Evolutionary conservation across 495 filamentous ascomycete genomes (phyloP).

Genomic region (Hyaloscypha hepaticicola): DNA sequence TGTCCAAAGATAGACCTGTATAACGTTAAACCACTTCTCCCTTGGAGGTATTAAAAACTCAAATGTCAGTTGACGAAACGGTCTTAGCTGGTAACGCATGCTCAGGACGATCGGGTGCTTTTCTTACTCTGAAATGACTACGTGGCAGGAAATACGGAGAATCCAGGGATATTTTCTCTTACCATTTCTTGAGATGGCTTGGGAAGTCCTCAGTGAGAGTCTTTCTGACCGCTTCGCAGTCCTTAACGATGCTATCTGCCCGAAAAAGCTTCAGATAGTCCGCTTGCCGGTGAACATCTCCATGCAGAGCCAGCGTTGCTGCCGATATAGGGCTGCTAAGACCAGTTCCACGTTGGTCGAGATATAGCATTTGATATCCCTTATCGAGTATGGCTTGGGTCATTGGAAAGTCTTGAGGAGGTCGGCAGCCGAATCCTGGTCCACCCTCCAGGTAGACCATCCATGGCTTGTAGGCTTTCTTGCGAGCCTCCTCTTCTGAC

Average conservation of each 20-base stretch:
- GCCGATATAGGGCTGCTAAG: slow-evolving; percentile 77
- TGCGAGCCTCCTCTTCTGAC: slow-evolving; percentile 35
- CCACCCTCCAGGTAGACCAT: slow-evolving; percentile 72
- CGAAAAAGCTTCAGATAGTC: slow-evolving; percentile 83
- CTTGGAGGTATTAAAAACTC: not conserved
- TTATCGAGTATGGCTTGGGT: slow-evolving; percentile 69
- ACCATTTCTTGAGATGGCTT: slow-evolving; percentile 72
- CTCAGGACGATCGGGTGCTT: no score
- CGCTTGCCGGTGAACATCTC: slow-evolving; percentile 63
- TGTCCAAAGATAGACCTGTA: slow-evolving; percentile 68
- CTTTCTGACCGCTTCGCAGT: slow-evolving; percentile 81
- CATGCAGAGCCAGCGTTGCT: slow-evolving; percentile 61
- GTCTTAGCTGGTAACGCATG: no score
- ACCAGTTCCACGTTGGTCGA: slow-evolving; percentile 90
- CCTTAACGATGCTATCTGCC: slow-evolving; percentile 84
- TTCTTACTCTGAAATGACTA: no score
- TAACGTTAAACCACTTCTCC: not conserved
- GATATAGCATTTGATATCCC: slow-evolving; percentile 79
- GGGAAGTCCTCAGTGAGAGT: slow-evolving; percentile 69
- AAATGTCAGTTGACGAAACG: not conserved
- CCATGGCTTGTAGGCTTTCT: slow-evolving; percentile 49
- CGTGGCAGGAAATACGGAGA: no score
- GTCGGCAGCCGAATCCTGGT: slow-evolving; percentile 70
- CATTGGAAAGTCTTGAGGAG: slow-evolving; percentile 69
- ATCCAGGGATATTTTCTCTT: no score